Evolutionary conservation across 768 basidiomycete species (phyloP), one percentile per base, ranked within the genome.

Genomic region (Tricholoma sp.): DNA sequence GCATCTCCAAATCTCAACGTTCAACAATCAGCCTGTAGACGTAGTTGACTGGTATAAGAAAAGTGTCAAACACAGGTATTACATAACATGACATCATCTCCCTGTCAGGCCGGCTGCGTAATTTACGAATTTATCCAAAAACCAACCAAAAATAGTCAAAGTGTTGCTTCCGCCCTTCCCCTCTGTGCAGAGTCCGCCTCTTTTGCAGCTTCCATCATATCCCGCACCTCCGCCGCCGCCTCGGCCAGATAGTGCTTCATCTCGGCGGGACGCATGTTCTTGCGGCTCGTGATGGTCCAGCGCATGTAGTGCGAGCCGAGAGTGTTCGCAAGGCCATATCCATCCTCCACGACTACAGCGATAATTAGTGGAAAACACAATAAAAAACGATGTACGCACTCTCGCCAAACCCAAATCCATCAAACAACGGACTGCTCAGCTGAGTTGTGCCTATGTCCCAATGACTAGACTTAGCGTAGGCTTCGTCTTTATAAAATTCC

Each of bases 401-500:
- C 81, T 96, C 92, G 7, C 94, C 94, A 67, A 97, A 98, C 12
- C 96, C 97, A 95, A 96, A 98, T 19, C 94, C 94, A 63, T 95
- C 91, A 32, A 99, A 76, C 70, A 80, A 94, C 52, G 77, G 78
- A 45, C 84, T 87, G 52, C 86, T 88, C 57, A 98, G 74, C 71
- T 97, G 91, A 59, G 86, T 89, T n/a, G 97, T 99, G 39, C 87
- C 90, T 62, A 98, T 74, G 71, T 96, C 90, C 97, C 97, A 99
- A 70, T 96, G 90, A 60, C 70, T 83, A 43, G 87, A 89, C 69
- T 78, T 79, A 5, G 76, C 64, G 66, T 79, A 96, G 7, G 88
- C 84, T 54, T 73, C 71, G 65, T 98, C 94, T 50, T 67, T 79
- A 75, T 91, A 95, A 2, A 97, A 75, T 60, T 72, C 82, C 0